These are phyloP conservation scores for Cadophora gregata DNA, from an alignment of 2,329 filamentous ascomycete species.

Conservation along the genomic window DNA sequence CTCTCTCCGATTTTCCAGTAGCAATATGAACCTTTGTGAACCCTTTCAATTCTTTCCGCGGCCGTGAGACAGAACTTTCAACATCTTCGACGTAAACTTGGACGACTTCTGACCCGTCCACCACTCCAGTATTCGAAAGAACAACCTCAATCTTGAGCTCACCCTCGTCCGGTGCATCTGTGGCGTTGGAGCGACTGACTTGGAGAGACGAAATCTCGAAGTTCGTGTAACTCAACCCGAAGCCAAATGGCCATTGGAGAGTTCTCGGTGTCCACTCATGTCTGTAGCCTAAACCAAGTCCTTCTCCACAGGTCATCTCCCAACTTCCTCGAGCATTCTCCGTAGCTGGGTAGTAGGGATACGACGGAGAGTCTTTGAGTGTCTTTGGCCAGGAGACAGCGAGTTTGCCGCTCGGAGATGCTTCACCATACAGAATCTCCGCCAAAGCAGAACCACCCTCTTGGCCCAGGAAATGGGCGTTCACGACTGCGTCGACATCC, in stretches of 20 bases:
- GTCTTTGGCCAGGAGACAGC: not conserved
- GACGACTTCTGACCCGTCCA: not conserved
- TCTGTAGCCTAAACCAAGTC: not conserved
- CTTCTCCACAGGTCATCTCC: slow-evolving; percentile 4
- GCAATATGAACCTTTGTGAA: not conserved
- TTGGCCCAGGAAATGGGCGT: slow-evolving; percentile 58
- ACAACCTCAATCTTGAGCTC: not conserved
- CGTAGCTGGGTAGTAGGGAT: not conserved
- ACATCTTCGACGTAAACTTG: not conserved
- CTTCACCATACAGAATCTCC: slow-evolving; percentile 61
- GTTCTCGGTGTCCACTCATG: not conserved
- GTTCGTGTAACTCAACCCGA: slow-evolving; percentile 19
- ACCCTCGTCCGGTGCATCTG: not conserved
- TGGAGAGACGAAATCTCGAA: slow-evolving; percentile 22
- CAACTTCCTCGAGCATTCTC: not conserved
- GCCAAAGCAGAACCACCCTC: slow-evolving; percentile 73
- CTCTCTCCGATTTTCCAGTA: not conserved
- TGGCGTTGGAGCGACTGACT: not conserved
- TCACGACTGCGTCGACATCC: slow-evolving; percentile 1
- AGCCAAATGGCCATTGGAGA: slow-evolving; percentile 43
- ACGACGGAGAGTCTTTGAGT: slow-evolving; percentile 8
- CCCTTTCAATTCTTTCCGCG: not conserved
- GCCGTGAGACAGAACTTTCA: not conserved
- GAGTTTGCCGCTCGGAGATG: slow-evolving; percentile 3
- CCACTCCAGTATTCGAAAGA: not conserved